Conservation (phyloP, 2,329 filamentous ascomycete species). For the Apiospora pterosperma region DNA sequence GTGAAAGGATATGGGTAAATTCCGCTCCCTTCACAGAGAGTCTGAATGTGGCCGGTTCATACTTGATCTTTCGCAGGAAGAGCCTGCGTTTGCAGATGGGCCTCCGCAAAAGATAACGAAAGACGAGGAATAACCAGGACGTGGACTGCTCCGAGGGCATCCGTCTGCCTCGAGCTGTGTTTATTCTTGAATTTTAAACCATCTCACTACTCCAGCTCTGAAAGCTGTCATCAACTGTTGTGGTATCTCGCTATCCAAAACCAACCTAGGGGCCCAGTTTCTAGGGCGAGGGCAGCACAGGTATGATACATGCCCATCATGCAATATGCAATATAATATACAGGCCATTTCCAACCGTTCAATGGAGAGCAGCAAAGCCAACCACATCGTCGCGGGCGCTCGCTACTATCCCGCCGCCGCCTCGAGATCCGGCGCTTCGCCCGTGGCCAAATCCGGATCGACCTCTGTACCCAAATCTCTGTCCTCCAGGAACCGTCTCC, state of each 20-base stretch:
- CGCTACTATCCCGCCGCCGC: neutral
- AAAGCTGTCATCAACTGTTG: neutral
- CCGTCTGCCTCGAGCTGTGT: neutral
- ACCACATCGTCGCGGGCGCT: neutral
- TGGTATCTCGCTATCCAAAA: neutral
- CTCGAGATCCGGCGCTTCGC: neutral
- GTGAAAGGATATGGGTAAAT: no score
- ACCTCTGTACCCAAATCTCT: conserved; percentile 73
- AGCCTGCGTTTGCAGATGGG: no score
- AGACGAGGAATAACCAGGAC: neutral
- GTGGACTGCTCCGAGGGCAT: neutral
- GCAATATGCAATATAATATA: neutral
- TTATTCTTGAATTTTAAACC: neutral
- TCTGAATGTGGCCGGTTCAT: neutral
- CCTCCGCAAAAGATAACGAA: no score
- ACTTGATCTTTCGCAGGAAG: neutral
- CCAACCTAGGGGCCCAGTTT: neutral
- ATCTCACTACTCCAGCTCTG: neutral
- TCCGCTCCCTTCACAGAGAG: neutral
- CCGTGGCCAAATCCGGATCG: conserved; percentile 60
- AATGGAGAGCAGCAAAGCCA: neutral
- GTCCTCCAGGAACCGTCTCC: conserved; percentile 74
- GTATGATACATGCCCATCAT: neutral
- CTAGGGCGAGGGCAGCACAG: neutral
- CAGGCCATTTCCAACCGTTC: neutral